These are phyloP conservation scores for Penicillium sp. DNA, from an alignment of 2,329 filamentous ascomycete genomes.

Conservation along the genomic window DNA sequence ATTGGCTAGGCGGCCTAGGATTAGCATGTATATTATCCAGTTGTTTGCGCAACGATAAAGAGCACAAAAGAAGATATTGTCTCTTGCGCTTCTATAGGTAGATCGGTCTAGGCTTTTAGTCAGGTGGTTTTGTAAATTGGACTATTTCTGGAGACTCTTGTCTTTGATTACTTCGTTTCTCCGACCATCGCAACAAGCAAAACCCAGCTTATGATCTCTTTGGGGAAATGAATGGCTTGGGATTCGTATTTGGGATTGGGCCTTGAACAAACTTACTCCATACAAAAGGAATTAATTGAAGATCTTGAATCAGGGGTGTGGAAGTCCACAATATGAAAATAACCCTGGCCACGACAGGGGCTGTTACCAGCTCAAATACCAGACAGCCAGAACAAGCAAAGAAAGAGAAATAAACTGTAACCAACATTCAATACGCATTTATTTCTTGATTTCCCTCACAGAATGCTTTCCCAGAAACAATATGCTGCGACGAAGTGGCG, in stretches of 20 bases:
- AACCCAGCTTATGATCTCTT: background rate
- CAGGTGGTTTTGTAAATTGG: background rate
- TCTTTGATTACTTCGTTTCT: slow-evolving; percentile 3
- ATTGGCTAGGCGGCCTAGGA: slow-evolving; percentile 3
- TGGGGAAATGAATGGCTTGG: background rate
- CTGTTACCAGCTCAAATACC: slow-evolving; percentile 1
- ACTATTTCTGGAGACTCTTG: background rate
- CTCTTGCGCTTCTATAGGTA: background rate
- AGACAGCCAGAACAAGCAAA: slow-evolving; percentile 3
- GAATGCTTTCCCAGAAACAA: background rate
- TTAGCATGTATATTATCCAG: slow-evolving; percentile 1
- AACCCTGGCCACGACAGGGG: background rate
- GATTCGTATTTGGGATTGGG: background rate
- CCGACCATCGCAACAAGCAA: background rate
- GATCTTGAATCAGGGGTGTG: background rate
- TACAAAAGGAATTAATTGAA: slow-evolving; percentile 48
- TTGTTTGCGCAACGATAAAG: background rate
- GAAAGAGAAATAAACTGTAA: background rate
- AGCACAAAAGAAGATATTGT: background rate
- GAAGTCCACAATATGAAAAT: background rate
- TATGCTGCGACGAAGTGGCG: slow-evolving; percentile 12
- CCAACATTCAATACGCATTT: background rate
- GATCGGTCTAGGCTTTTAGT: background rate
- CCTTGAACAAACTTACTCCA: background rate
- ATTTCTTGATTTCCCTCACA: background rate